Percentiles rank a stretch among this genome's conserved stretches.
phyloP scores from a whole-genome alignment of 2,329 filamentous ascomycete species.

The Colletotrichum australisinense region DNA sequence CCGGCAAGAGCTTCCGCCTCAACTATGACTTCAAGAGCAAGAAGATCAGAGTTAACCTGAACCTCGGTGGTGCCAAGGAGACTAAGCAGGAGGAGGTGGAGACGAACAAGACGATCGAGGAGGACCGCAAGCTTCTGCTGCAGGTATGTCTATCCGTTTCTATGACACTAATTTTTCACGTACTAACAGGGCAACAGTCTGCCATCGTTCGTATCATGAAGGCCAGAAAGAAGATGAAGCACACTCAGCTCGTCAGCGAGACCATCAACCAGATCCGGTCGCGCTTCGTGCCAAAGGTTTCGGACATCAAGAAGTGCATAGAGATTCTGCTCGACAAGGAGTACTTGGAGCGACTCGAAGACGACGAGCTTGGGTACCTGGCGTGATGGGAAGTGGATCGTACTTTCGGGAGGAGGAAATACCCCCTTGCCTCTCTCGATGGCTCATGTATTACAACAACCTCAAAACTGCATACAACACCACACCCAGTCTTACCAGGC shows the following conservation, averaged over 20 bases:
- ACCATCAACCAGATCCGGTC: slow-evolving; percentile 95
- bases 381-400: slow-evolving; percentile 66
- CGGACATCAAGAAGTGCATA: slow-evolving; percentile 99
- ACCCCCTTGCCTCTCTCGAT: slow-evolving; percentile 29
- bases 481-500: slow-evolving; percentile 20
- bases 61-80: slow-evolving; percentile 94
- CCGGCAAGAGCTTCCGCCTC: slow-evolving; percentile 83
- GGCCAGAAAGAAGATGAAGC: slow-evolving; percentile 98
- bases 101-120: slow-evolving; percentile 99
- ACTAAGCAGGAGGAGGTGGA: slow-evolving; percentile 96
- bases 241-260: slow-evolving; percentile 92
- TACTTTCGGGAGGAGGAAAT: slow-evolving; percentile 30
- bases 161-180: neutral
- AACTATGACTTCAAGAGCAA: slow-evolving; percentile 99
- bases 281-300: slow-evolving; percentile 91
- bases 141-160: slow-evolving; percentile 75
- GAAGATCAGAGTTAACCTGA: slow-evolving; percentile 97
- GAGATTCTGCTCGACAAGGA: slow-evolving; percentile 99
- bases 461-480: slow-evolving; percentile 33
- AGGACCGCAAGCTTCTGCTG: slow-evolving; percentile 94
- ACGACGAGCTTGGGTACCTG: slow-evolving; percentile 93
- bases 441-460: slow-evolving; percentile 33
- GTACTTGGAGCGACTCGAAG: slow-evolving; percentile 94
- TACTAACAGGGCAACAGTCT: slow-evolving; percentile 70
- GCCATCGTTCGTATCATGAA: slow-evolving; percentile 99